Conservation (phyloP, 345 rosid genomes). For the Citrus sp. region DNA sequence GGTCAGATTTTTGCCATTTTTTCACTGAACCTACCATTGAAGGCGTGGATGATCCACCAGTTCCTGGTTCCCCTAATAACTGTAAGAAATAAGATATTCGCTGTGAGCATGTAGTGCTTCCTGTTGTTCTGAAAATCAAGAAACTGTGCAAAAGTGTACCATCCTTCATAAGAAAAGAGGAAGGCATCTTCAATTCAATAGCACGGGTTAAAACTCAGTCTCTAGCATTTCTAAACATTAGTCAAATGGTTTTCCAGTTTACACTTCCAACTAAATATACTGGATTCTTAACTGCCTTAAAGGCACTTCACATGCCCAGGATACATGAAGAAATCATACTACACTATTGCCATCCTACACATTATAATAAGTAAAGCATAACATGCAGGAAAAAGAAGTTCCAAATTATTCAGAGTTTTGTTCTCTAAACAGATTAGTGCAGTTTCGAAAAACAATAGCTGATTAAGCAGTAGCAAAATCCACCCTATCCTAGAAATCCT, state of each 20-base stretch:
- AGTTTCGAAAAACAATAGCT: not conserved
- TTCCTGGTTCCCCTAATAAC: conserved; percentile 94
- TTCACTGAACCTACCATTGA: conserved; percentile 99
- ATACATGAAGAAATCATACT: not conserved
- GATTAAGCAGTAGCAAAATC: not conserved
- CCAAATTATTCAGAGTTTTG: not conserved
- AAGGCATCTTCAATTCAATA: not conserved
- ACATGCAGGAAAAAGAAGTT: not conserved
- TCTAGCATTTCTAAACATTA: not conserved
- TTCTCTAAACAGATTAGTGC: no score
- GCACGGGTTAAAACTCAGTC: no score
- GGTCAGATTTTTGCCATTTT: conserved; percentile 91
- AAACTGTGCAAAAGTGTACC: not conserved
- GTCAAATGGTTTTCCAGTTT: not conserved
- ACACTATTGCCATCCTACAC: not conserved
- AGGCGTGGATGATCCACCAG: conserved; percentile 96
- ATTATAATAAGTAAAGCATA: not conserved
- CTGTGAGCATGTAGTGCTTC: conserved; percentile 8
- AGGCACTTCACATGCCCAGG: not conserved
- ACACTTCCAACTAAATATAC: not conserved
- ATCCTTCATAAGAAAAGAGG: not conserved
- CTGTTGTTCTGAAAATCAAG: not conserved
- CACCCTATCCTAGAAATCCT: not conserved
- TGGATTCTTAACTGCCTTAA: not conserved
- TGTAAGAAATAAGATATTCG: conserved; percentile 28